Evolutionary conservation across 768 basidiomycete genomes (phyloP), one percentile per base, ranked within the genome.

Genomic region (Trametes coccinea): DNA sequence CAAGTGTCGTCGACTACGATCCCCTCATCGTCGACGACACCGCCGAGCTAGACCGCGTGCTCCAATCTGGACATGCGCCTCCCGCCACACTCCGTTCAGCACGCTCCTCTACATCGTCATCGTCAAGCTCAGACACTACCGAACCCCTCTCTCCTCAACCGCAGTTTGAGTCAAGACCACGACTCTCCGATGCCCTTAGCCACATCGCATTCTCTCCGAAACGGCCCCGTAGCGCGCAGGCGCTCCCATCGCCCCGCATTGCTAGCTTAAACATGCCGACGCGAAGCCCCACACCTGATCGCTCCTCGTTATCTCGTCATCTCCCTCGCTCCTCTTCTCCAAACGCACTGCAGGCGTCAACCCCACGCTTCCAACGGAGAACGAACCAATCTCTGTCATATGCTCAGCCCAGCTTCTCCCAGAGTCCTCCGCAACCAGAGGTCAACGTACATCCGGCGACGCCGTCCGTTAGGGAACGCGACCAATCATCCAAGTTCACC

Each of bases 191-290:
- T 67, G 84, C 89, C 4, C 78, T 93, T 8, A 83, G 84, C 37
- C 83, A 84, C 45, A 82, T 88, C 41, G 82, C 84, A 0, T 89
- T 92, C 73, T 91, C 90, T 13, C 90, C 90, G 1, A 86, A 88
- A 69, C 82, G 91, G 13, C 90, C 89, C 0, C 84, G 88, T 9
- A 83, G 75, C 58, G 74, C 80, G 4, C 76, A 73, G 33, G 53
- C 46, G 5, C 54, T 60, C n/a, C 53, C 54, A 65, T 34, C 68
- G 60, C 52, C 53, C 8, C 62, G 57, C 30, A 37, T 63, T 8
- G 33, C 53, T 3, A 52, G 49, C 17, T 16, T 59, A 5, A n/a
- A 53, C 10, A 43, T 59, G 37, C 57, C 49, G 3, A 51, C 41
- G 2, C 39, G 45, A 41, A 43, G 37, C 40, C 47, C 63, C 6